Conservation (phyloP, 2,329 filamentous ascomycete species). For the Fusarium equiseti region DNA sequence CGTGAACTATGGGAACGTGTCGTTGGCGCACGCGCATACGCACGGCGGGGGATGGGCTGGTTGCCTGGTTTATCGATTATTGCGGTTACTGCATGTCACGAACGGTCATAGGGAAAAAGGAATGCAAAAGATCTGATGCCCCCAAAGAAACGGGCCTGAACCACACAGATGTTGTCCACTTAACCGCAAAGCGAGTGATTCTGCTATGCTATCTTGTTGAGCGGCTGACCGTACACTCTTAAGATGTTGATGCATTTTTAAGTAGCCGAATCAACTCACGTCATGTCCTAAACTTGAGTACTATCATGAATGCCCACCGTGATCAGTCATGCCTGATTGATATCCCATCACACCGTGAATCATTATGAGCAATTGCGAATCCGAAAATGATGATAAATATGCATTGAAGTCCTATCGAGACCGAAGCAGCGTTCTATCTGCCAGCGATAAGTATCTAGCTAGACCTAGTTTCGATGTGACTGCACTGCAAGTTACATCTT, state of each 20-base stretch:
- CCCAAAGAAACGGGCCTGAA: conserved; percentile 45
- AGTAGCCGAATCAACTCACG: conserved; percentile 16
- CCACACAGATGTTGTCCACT: conserved; percentile 21
- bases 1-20: conserved; percentile 40
- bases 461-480: conserved; percentile 23
- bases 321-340: neutral
- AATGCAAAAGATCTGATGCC: conserved; percentile 56
- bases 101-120: conserved; percentile 62
- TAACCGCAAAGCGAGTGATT: conserved; percentile 10
- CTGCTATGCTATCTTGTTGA: conserved; percentile 1
- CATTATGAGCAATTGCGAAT: neutral
- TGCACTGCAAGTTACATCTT: conserved; percentile 11
- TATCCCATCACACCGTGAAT: neutral
- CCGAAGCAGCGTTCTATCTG: conserved; percentile 6
- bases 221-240: neutral
- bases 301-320: neutral
- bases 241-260: conserved; percentile 4
- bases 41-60: conserved; percentile 49
- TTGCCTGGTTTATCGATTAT: conserved; percentile 55
- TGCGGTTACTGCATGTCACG: conserved; percentile 60
- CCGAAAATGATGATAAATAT: conserved; percentile 1
- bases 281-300: neutral
- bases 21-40: conserved; percentile 28
- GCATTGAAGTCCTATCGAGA: conserved; percentile 14
- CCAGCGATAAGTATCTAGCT: conserved; percentile 5